Evolutionary conservation across 2,329 filamentous ascomycete genomes (phyloP), one percentile per base, ranked within the genome.

Genomic region (Geosmithia morbida): DNA sequence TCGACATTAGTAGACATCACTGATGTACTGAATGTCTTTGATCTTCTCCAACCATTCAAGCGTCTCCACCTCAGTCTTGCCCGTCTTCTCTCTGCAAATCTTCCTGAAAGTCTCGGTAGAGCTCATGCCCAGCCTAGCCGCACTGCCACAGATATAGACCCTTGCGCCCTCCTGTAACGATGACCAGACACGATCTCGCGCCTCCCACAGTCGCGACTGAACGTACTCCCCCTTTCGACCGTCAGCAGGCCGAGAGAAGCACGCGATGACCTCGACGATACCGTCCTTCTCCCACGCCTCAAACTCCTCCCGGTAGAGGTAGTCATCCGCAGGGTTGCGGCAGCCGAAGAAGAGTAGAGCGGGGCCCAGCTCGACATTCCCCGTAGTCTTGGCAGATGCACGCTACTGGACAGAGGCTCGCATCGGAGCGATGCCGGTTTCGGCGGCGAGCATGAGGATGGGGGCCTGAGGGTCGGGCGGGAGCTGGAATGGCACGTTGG

Each of bases 381-480:
- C 61, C 1, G 53, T 57, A 10, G 66, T 53, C 58, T 68, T 61
- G 11, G 61, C 64, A 0, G 51, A 53, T 7, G 14, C 14, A 8
- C 54, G 52, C 44, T 55, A 52, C 16, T 55, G 50, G 37, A 52
- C 19, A 43, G 55, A 50, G 13, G 26, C 78, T 0, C 75, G 69
- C 68, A 83, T 81, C 0, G 79, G 79, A 0, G 78, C 78, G 1
- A 82, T 60, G 0, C 78, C 79, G 0, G 74, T 70, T 5, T 74
- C 74, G 0, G 72, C 72, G 4, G 60, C 69, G 16, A 77, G 58
- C 58, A 69, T 70, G 53, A 79, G 67, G 41, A 78, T 55, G 1
- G 75, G 48, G 41, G 63, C 57, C 13, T 53, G 0, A 58, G 56
- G 43, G 65, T 64, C 0, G 51, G 55, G 0, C 55, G 54, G 1